Evolutionary conservation across 2,329 filamentous ascomycete species (phyloP).

Genomic region (Colletotrichum theobromicola): DNA sequence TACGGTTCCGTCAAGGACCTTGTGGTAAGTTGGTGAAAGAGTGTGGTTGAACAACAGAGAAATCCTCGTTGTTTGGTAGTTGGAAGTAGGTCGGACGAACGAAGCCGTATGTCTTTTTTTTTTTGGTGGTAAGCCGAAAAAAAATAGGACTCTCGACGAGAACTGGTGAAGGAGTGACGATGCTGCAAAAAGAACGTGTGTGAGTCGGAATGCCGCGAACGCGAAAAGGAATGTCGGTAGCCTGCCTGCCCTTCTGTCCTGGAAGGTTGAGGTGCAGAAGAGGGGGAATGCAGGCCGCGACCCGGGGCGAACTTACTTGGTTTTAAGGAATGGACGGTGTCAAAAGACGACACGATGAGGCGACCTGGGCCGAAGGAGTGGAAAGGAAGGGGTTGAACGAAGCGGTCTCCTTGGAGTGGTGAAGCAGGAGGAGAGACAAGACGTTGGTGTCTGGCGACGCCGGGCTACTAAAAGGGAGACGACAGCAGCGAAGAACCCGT

Average conservation of each 20-base stretch:
- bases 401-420: conserved; percentile 26
- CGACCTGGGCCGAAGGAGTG: conserved; percentile 17
- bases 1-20: conserved; percentile 27
- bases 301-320: conserved; percentile 1
- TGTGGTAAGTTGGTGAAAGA: conserved; percentile 17
- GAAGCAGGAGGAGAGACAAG: conserved; percentile 24
- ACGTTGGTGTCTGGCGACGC: conserved; percentile 19
- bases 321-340: conserved; percentile 24
- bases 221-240: conserved; percentile 17
- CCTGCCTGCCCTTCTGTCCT: conserved; percentile 22
- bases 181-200: conserved; percentile 14
- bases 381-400: conserved; percentile 20
- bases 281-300: conserved; percentile 6
- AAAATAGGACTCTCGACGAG: conserved; percentile 16
- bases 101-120: conserved; percentile 14
- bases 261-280: conserved; percentile 22
- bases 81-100: conserved; percentile 18
- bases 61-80: conserved; percentile 15
- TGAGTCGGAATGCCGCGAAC: not conserved
- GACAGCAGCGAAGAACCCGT: conserved; percentile 6
- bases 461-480: conserved; percentile 19
- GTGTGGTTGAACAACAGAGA: conserved; percentile 27
- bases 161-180: conserved; percentile 22
- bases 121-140: conserved; percentile 10
- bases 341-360: conserved; percentile 18